These are phyloP conservation scores for Ascochyta fabae DNA, from an alignment of 2,329 filamentous ascomycete genomes.

Conservation along the genomic window DNA sequence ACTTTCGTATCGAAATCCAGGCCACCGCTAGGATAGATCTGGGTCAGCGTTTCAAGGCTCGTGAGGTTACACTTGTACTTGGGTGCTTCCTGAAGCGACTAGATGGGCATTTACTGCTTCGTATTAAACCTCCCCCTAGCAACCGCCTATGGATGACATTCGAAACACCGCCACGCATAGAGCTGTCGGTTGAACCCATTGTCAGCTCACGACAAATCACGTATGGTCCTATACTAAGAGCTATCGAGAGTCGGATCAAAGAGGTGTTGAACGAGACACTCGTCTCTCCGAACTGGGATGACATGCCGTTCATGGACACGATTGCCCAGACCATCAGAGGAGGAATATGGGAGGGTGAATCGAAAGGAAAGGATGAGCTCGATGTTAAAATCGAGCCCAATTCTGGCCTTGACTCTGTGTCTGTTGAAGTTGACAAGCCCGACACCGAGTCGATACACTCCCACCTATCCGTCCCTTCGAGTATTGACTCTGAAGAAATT, in stretches of 20 bases:
- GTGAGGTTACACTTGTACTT: conserved; percentile 87
- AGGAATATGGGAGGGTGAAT: conserved; percentile 71
- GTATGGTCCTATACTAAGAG: conserved; percentile 86
- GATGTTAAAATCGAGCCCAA: conserved; percentile 18
- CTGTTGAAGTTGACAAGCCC: conserved; percentile 28
- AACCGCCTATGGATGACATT: conserved; percentile 98
- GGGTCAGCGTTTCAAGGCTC: conserved; percentile 83
- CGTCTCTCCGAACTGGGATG: conserved; percentile 94
- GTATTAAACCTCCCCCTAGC: conserved; percentile 92
- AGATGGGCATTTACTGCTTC: conserved; percentile 82
- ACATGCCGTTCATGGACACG: conserved; percentile 88
- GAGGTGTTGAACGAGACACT: conserved; percentile 92
- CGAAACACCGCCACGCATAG: conserved; percentile 90
- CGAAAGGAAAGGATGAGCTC: conserved; percentile 21
- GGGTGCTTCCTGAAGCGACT: conserved; percentile 84
- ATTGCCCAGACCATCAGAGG: conserved; percentile 79
- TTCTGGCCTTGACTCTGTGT: conserved; percentile 16
- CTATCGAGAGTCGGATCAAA: conserved; percentile 93
- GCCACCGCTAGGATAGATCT: conserved; percentile 93
- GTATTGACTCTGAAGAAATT: conserved; percentile 26
- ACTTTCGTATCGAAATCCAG: conserved; percentile 86
- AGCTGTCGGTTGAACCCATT: conserved; percentile 92
- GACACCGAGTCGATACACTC: conserved; percentile 30
- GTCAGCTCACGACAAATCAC: conserved; percentile 96
- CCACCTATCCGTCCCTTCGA: conserved; percentile 31